Evolutionary conservation across 2,329 filamentous ascomycete species (phyloP).

Genomic region (Fusarium redolens): DNA sequence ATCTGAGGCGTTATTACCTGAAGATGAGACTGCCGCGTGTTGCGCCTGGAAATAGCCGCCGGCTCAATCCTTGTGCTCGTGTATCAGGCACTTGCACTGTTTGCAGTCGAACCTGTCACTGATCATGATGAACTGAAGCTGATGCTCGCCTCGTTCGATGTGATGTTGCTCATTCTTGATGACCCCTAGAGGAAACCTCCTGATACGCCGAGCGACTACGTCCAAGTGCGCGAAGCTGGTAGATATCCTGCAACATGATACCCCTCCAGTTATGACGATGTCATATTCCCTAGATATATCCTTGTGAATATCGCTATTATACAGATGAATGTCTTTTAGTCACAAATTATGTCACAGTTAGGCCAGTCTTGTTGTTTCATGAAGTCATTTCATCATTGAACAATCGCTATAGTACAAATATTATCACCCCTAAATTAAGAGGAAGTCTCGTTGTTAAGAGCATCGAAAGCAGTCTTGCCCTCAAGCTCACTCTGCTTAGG

Average conservation of each 20-base stretch:
- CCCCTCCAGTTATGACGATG: neutral
- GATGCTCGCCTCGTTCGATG: neutral
- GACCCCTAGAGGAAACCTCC: neutral
- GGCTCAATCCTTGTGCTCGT: slow-evolving; percentile 31
- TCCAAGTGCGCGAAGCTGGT: neutral
- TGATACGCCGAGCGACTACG: neutral
- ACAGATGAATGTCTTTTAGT: too few species aligned
- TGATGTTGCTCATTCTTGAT: neutral
- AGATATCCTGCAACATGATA: neutral
- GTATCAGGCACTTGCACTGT: slow-evolving; percentile 30
- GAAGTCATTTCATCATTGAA: slow-evolving; percentile 30
- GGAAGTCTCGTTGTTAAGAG: slow-evolving; percentile 45
- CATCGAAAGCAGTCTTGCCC: slow-evolving; percentile 48
- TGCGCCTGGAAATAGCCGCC: slow-evolving; percentile 20
- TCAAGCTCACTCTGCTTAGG: slow-evolving; percentile 43
- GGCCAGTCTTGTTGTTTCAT: slow-evolving; percentile 7
- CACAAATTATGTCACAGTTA: neutral
- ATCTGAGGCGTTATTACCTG: slow-evolving; percentile 1
- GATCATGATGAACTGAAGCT: slow-evolving; percentile 3
- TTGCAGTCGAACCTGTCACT: neutral
- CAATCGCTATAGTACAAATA: slow-evolving; percentile 11
- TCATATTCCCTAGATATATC: neutral
- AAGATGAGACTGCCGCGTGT: slow-evolving; percentile 32
- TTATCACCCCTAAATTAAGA: slow-evolving; percentile 34
- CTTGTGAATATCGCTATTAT: too few species aligned